Percentiles rank a stretch among this genome's conserved stretches.
Conservation (phyloP, 163 green algal species). For the Chlamydomonas reinhardtii region DNA sequence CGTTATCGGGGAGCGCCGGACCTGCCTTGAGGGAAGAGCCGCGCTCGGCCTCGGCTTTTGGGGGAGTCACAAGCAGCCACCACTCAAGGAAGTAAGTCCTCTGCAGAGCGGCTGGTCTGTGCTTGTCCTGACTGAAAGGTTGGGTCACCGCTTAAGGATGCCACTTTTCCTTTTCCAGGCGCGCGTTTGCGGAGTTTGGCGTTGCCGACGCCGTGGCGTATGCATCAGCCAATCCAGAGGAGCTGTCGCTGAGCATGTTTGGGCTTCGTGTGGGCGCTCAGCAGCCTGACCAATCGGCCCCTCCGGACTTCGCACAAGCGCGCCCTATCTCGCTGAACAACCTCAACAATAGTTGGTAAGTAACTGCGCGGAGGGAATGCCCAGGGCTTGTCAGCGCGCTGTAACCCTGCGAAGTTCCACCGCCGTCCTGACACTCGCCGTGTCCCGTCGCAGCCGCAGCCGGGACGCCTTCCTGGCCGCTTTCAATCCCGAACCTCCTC, state of each 20-base stretch:
- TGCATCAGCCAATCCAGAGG: not conserved
- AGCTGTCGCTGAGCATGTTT: not conserved
- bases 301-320: not conserved
- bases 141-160: not conserved
- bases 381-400: too few relatives aligned
- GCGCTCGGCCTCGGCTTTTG: not conserved
- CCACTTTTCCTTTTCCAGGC: not conserved
- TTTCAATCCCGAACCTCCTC: not conserved
- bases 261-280: not conserved
- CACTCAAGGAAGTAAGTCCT: conserved; percentile 12
- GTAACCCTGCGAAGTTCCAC: too few relatives aligned
- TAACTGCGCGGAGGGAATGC: not conserved
- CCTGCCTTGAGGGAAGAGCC: too few relatives aligned
- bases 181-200: conserved; percentile 1
- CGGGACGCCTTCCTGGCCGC: not conserved
- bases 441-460: not conserved
- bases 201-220: not conserved
- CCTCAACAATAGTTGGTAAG: not conserved
- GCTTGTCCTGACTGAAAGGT: too few relatives aligned
- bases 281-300: not conserved
- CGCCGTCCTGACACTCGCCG: too few relatives aligned
- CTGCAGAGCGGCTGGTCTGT: too few relatives aligned
- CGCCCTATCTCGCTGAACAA: not conserved
- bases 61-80: not conserved
- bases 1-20: too few relatives aligned